Percentiles rank a stretch among this genome's conserved stretches.
Conservation (phyloP, 2,329 filamentous ascomycete species). For the Endoconidiophora laricicola region DNA sequence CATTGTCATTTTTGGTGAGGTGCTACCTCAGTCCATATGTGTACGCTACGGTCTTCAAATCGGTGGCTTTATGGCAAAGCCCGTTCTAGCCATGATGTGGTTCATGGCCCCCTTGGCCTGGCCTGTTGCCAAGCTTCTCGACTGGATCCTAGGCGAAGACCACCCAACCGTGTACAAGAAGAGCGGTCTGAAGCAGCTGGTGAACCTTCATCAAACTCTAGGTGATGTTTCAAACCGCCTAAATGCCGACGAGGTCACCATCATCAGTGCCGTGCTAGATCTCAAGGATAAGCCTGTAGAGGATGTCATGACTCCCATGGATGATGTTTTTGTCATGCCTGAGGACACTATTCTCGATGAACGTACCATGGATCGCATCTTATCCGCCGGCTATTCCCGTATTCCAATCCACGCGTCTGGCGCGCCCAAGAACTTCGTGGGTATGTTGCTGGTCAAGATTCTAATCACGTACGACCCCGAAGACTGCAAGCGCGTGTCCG, state of each 20-base stretch:
- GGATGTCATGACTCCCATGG: slow-evolving; percentile 96
- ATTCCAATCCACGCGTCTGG: slow-evolving; percentile 87
- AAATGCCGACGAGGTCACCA: slow-evolving; percentile 95
- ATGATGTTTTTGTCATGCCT: slow-evolving; percentile 93
- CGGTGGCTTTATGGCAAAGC: slow-evolving; percentile 80
- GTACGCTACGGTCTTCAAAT: slow-evolving; percentile 92
- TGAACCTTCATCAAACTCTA: slow-evolving; percentile 83
- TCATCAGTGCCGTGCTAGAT: slow-evolving; percentile 91
- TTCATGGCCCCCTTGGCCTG: slow-evolving; percentile 77
- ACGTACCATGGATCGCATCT: slow-evolving; percentile 81
- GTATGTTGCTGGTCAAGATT: slow-evolving; percentile 97
- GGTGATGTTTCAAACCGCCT: slow-evolving; percentile 75
- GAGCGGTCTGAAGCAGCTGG: slow-evolving; percentile 86
- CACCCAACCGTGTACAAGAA: slow-evolving; percentile 98
- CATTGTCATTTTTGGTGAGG: slow-evolving; percentile 96
- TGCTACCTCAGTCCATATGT: slow-evolving; percentile 89
- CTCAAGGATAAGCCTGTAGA: slow-evolving; percentile 92
- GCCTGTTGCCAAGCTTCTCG: slow-evolving; percentile 89
- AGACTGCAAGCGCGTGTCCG: slow-evolving; percentile 68
- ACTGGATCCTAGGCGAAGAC: slow-evolving; percentile 82
- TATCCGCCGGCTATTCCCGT: slow-evolving; percentile 85
- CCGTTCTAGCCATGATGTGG: slow-evolving; percentile 82
- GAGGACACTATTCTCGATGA: slow-evolving; percentile 87
- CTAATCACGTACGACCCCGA: slow-evolving; percentile 97
- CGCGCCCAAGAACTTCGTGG: slow-evolving; percentile 75